Conservation (phyloP, 257 asterid genomes). For the Jasminum sambac region DNA sequence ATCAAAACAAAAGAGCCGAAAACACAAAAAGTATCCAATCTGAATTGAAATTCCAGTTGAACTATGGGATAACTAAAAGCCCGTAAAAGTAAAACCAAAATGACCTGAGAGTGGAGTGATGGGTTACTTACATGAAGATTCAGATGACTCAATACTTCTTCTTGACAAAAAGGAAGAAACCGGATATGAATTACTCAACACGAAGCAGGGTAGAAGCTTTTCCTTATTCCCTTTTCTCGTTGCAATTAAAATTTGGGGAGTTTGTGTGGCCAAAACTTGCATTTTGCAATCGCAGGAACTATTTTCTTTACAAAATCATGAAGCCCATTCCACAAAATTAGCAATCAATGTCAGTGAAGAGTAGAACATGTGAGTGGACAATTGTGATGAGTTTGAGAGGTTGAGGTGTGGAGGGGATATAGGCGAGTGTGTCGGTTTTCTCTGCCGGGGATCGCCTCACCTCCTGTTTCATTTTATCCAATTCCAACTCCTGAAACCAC, state of each 20-base stretch:
- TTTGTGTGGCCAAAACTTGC: slow-evolving; percentile 50
- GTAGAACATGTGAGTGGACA: background rate
- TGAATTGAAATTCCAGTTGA: background rate
- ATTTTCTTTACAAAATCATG: background rate
- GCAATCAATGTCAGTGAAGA: background rate
- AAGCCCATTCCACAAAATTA: slow-evolving; percentile 24
- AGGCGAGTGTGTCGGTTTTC: background rate
- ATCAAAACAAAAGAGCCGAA: background rate
- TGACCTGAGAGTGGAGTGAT: slow-evolving; percentile 1
- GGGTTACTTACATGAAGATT: slow-evolving; percentile 21
- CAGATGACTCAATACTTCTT: slow-evolving; percentile 19
- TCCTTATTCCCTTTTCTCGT: slow-evolving; percentile 23
- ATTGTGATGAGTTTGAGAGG: background rate
- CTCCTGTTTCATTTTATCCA: background rate
- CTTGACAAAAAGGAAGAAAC: slow-evolving; percentile 22
- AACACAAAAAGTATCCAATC: background rate
- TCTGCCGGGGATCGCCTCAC: background rate
- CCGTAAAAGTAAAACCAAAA: background rate
- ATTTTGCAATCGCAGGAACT: slow-evolving; percentile 31
- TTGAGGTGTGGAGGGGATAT: background rate
- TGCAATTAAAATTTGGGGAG: slow-evolving; percentile 36
- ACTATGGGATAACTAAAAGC: background rate
- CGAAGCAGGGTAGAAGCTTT: slow-evolving; percentile 18
- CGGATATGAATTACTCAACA: slow-evolving; percentile 21
- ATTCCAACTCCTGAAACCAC: too few species aligned